Evolutionary conservation across 2,329 filamentous ascomycete genomes (phyloP).

Genomic region (Fusarium sublunatum): DNA sequence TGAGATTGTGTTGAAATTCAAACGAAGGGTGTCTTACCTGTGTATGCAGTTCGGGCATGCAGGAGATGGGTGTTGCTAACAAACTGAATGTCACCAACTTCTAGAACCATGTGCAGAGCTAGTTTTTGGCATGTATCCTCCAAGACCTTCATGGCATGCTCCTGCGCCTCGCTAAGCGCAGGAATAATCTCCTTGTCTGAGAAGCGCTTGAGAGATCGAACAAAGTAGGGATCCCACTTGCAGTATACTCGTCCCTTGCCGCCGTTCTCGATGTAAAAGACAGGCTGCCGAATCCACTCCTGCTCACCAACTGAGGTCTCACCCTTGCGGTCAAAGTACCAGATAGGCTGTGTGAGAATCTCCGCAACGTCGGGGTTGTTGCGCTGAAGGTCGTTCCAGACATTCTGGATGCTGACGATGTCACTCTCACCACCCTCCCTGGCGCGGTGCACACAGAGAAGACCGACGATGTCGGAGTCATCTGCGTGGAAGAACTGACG

Average conservation of each 20-base stretch:
- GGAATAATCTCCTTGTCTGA: conserved; percentile 79
- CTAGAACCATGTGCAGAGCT: conserved; percentile 85
- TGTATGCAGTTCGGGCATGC: conserved; percentile 85
- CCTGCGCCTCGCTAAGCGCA: conserved; percentile 74
- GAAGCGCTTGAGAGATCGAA: conserved; percentile 80
- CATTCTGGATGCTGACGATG: conserved; percentile 79
- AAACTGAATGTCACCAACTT: conserved; percentile 90
- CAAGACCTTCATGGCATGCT: conserved; percentile 68
- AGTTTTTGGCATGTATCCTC: conserved; percentile 80
- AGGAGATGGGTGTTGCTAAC: conserved; percentile 82
- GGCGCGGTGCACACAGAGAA: conserved; percentile 83
- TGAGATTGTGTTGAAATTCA: accelerated
- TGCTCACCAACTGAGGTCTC: conserved; percentile 80
- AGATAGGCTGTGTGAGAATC: conserved; percentile 79
- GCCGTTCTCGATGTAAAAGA: conserved; percentile 81
- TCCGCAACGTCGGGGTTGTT: conserved; percentile 83
- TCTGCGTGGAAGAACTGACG: conserved; percentile 71
- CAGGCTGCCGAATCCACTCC: conserved; percentile 75
- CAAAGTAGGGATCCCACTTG: conserved; percentile 93
- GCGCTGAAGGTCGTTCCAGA: conserved; percentile 82
- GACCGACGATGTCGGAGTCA: conserved; percentile 83
- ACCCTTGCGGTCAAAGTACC: conserved; percentile 94
- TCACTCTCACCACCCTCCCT: conserved; percentile 87
- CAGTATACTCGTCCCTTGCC: conserved; percentile 64
- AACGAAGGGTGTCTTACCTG: conserved; percentile 41